phyloP scores from a whole-genome alignment of 176 grass and related monocot species.

The Oryza rufipogon region DNA sequence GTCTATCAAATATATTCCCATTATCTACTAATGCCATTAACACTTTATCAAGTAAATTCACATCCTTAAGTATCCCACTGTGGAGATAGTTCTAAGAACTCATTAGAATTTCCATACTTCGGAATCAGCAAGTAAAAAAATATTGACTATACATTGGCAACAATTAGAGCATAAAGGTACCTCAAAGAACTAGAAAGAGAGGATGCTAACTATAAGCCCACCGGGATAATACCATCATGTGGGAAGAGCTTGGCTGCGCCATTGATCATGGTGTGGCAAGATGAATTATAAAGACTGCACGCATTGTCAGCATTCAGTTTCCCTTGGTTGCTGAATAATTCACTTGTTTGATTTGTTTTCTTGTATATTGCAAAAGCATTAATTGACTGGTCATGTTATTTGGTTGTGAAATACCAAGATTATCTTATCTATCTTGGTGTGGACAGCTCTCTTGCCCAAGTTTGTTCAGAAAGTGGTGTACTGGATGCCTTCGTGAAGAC shows the following conservation, averaged over 20 bases:
- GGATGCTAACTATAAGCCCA: neutral
- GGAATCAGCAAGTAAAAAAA: constrained; percentile 20
- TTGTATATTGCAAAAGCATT: constrained; percentile 35
- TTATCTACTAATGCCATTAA: constrained; percentile 9
- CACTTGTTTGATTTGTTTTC: constrained; percentile 18
- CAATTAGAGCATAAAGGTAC: neutral
- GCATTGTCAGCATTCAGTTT: constrained; percentile 22
- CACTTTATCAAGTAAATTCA: too few species aligned
- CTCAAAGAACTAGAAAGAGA: neutral
- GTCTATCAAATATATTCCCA: neutral
- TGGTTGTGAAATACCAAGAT: constrained; percentile 69
- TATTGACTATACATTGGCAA: neutral
- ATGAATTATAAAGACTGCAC: too few species aligned
- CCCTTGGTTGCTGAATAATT: neutral
- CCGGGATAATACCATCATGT: too few species aligned
- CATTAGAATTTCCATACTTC: constrained; percentile 11
- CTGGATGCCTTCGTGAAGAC: constrained; percentile 8
- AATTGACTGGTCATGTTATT: constrained; percentile 51
- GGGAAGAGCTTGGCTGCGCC: too few species aligned
- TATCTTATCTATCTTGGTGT: too few species aligned
- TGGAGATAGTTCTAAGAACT: constrained; percentile 26
- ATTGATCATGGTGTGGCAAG: too few species aligned
- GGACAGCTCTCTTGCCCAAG: too few species aligned
- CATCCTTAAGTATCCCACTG: neutral
- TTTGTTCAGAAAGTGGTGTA: too few species aligned